Percentiles rank a stretch among this genome's conserved stretches.
Conservation (phyloP, 345 rosid species). For the Erodium maritimum region DNA sequence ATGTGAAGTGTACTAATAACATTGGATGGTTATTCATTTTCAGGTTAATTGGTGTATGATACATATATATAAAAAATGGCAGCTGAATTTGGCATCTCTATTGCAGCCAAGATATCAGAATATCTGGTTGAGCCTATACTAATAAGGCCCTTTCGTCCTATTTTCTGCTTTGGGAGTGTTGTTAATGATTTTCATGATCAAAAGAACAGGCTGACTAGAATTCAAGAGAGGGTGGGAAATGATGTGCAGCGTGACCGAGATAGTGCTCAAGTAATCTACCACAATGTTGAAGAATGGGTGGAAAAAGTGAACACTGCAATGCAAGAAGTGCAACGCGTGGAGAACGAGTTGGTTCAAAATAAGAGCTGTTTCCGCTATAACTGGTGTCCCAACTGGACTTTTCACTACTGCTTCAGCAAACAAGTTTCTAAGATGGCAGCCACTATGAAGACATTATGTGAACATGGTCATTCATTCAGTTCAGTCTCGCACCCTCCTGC, state of each 20-base stretch:
- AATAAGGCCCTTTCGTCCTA: background rate
- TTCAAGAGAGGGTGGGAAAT: background rate
- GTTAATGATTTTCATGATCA: background rate
- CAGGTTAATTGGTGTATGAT: too few relatives aligned
- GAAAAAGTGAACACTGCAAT: background rate
- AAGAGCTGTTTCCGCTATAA: background rate
- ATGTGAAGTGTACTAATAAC: too few relatives aligned
- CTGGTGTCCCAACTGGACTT: background rate
- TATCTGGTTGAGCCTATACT: background rate
- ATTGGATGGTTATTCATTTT: too few relatives aligned
- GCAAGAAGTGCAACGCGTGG: background rate
- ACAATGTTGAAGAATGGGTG: background rate
- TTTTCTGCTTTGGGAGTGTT: background rate
- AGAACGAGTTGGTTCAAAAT: background rate
- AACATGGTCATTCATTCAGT: background rate
- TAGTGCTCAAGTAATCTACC: background rate
- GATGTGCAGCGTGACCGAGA: background rate
- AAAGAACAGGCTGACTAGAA: background rate
- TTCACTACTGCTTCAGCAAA: background rate
- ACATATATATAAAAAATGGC: too few relatives aligned
- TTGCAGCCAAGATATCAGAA: background rate
- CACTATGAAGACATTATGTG: background rate
- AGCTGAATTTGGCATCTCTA: background rate
- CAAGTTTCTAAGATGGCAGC: background rate
- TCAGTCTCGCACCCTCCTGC: background rate